Evolutionary conservation across 2,329 filamentous ascomycete species (phyloP).

Genomic region (Didymella keratinophila): DNA sequence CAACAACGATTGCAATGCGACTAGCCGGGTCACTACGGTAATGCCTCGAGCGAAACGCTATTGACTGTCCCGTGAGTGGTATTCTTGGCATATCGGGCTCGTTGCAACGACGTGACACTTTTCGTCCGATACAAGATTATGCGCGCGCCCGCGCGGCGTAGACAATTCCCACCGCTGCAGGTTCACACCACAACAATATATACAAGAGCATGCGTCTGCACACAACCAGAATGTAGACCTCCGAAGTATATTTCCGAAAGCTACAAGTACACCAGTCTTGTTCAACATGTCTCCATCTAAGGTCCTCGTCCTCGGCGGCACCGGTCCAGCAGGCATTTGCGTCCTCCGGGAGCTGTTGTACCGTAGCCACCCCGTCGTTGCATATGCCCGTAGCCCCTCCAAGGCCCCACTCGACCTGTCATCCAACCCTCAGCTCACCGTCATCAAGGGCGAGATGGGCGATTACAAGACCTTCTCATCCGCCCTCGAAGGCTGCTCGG

Average conservation of each 20-base stretch:
- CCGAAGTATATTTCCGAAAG: too few species aligned
- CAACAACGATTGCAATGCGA: too few species aligned
- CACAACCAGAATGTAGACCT: background rate
- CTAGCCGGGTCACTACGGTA: too few species aligned
- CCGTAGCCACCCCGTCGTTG: conserved; percentile 3
- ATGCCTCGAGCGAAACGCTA: too few species aligned
- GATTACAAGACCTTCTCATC: background rate
- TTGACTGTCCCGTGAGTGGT: too few species aligned
- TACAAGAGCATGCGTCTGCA: background rate
- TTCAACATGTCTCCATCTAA: background rate
- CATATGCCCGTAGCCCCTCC: conserved; percentile 11
- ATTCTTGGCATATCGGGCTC: too few species aligned
- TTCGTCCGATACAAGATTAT: background rate
- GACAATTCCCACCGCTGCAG: too few species aligned
- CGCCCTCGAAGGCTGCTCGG: background rate
- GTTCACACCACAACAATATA: background rate
- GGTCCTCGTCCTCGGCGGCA: conserved; percentile 18
- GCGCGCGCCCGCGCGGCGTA: too few species aligned
- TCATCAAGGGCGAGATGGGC: conserved; percentile 1
- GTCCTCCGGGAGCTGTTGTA: conserved; percentile 8
- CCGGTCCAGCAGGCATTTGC: conserved; percentile 12
- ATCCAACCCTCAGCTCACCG: background rate
- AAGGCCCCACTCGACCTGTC: conserved; percentile 5
- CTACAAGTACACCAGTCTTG: too few species aligned
- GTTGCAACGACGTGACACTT: too few species aligned